Base-by-base conservation (phyloP, 2,329 filamentous ascomycete species). In the Gnomoniopsis smithogilvyi region DNA sequence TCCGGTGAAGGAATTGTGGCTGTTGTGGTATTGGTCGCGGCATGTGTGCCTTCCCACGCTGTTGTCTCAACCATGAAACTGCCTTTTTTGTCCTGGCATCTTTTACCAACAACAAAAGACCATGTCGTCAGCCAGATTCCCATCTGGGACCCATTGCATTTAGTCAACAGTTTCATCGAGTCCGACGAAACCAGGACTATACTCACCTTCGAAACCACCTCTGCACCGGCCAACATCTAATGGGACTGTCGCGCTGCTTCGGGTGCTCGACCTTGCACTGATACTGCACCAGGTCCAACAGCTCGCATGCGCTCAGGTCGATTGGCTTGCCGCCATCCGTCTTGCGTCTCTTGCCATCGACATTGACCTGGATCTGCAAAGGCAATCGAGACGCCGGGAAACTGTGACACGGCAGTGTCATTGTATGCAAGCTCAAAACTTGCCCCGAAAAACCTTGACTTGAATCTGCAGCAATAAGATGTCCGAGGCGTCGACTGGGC, bases 11-110 rank as follows among this genome's bases (percentile, higher is more conserved):
- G 53, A 64, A 60, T 67, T 68, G 60, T 56, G 59, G 52, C 63
- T 64, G 56, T 52, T 51, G 60, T 64, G 64, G 60, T 67, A 69
- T 61, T 70, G 22, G 60, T 58, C 21, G 59, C 56, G 30, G 56
- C 62, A 24, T 15, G 14, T 36, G 55, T 46, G 15, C 65, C 76
- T 72, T 88, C 84, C 85, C 84, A 88, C 47, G 79, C 77, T 14
- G 85, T 88, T 24, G 85, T 88, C 73, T 88, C 85, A 47, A 86
- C 81, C 69, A 76, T 80, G 65, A 88, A 88, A 8, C 60, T 73
- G 4, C 81, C 82, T 15, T 82, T 81, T 65, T 73, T 78, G 70
- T 87, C 84, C 60, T 75, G 74, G 69, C 85, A 88, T 65, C 85
- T 88, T 68, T 41, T 24, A 36, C 49, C 45, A 36, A 19, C 21